Base-by-base conservation (phyloP, 1,284 basidiomycete genomes). In the Cryptococcus hybrid region DNA sequence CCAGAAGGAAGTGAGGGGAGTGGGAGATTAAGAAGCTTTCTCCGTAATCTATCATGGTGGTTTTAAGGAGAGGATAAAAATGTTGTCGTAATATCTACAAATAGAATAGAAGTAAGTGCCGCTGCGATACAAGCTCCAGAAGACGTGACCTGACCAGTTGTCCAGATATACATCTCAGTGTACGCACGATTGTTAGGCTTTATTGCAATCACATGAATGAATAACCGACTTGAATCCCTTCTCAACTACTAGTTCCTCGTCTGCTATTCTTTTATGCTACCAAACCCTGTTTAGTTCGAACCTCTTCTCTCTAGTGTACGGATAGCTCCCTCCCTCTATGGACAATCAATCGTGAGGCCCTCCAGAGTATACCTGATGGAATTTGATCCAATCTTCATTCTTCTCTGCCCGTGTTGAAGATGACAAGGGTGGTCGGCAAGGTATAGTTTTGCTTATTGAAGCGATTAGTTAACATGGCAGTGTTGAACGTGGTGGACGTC, bases 11-110 rank as follows among this genome's bases (percentile, higher is more conserved):
- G 83, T 43, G 70, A 77, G 5, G 79, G 4, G 71, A 79, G 62
- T 92, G 91, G 91, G 84, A 81, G 71, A 84, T 90, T 51, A 85
- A 89, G 44, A 80, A 88, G 49, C 80, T 92, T 52, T 84, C 88
- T 4, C 90, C 90, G 7, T 92, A 71, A 58, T 24, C 9, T 5
- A 47, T 13, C 9, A 30, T 30, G 30, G 30, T 30, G 4, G 30
- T 30, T 30, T 30, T 30, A 30, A 30, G 30, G 30, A 30, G 30
- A 30, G 3, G 30, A 30, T 30, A 30, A 30, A 30, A 30, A 30
- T 18, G 30, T 4, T 30, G 30, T 30, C 30, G 30, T 30, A 30
- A 30, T 30, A 30, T 30, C 30, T 30, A 30, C 30, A 30, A 30
- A 30, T 30, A 30, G 30, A 30, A 30, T 30, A 30, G 30, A 30